Percentiles rank a stretch among this genome's conserved stretches.
Conservation (phyloP, 208 protist genomes). For the Trypanosoma theileri region DNA sequence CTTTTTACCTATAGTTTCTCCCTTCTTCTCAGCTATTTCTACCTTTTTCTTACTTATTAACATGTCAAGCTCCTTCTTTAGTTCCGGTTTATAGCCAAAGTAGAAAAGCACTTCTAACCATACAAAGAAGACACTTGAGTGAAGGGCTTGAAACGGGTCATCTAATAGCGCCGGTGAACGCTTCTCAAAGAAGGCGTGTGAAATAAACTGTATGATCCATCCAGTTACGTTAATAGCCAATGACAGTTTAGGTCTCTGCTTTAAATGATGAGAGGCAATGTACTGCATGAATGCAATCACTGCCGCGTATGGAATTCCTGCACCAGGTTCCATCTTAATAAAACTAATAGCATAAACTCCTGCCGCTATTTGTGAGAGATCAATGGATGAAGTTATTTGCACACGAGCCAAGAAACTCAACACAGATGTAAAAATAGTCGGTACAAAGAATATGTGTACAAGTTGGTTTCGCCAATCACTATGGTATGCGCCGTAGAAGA, state of each 20-base stretch:
- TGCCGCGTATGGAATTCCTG: conserved; percentile 48
- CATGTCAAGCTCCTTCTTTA: conserved; percentile 49
- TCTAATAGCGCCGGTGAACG: conserved; percentile 75
- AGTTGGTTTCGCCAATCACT: conserved; percentile 61
- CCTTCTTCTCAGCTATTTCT: conserved; percentile 29
- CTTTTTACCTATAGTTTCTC: too few species aligned
- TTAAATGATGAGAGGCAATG: conserved; percentile 29
- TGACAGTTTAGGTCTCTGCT: conserved; percentile 28
- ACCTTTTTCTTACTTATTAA: conserved; percentile 36
- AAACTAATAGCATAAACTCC: conserved; percentile 53
- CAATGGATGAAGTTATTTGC: conserved; percentile 33
- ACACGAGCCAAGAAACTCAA: conserved; percentile 48
- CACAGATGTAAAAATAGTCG: conserved; percentile 66
- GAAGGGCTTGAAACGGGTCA: conserved; percentile 69
- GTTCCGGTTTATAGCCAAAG: conserved; percentile 58
- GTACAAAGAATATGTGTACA: conserved; percentile 77
- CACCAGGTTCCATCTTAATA: conserved; percentile 61
- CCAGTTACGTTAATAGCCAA: conserved; percentile 44
- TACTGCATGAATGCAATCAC: conserved; percentile 49
- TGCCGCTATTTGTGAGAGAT: conserved; percentile 47
- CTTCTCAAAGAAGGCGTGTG: conserved; percentile 50
- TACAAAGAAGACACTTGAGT: conserved; percentile 69
- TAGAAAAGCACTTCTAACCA: conserved; percentile 78
- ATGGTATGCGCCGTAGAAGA: conserved; percentile 77
- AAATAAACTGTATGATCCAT: conserved; percentile 64